Conservation (phyloP, 805 yeast species). For the Metschnikowia arizonensis region DNA sequence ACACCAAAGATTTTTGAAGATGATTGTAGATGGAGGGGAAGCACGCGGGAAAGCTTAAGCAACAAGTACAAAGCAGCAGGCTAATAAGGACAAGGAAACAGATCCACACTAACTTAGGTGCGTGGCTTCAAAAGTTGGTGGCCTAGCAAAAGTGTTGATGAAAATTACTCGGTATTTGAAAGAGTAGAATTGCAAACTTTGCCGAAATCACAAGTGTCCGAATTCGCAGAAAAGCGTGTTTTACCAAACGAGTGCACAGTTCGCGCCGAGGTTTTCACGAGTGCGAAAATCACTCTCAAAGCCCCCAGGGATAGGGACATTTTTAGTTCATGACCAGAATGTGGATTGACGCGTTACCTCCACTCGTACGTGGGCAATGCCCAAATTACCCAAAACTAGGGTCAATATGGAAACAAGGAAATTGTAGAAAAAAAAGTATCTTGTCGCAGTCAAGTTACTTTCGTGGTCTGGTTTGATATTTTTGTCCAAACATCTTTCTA, state of each 20-base stretch:
- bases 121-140: neutral
- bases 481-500: too few species aligned
- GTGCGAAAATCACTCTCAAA: slow-evolving; percentile 2
- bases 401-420: neutral
- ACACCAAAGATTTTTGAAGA: neutral
- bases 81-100: neutral
- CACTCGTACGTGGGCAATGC: neutral
- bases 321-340: slow-evolving; percentile 1
- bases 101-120: neutral
- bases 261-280: slow-evolving; percentile 5
- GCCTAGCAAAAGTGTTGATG: neutral
- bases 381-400: neutral
- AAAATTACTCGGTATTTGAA: neutral
- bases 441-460: too few species aligned
- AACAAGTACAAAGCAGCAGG: neutral
- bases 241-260: slow-evolving; percentile 2
- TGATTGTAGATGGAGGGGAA: neutral
- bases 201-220: slow-evolving; percentile 4
- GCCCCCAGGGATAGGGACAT: neutral
- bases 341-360: slow-evolving; percentile 1
- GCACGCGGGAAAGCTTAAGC: neutral
- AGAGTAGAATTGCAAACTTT: slow-evolving; percentile 1
- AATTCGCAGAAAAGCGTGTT: slow-evolving; percentile 7
- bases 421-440: neutral
- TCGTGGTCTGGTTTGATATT: too few species aligned